Evolutionary conservation across 2,329 filamentous ascomycete genomes (phyloP), one percentile per base, ranked within the genome.

Genomic region (Leptosphaerulina australis): DNA sequence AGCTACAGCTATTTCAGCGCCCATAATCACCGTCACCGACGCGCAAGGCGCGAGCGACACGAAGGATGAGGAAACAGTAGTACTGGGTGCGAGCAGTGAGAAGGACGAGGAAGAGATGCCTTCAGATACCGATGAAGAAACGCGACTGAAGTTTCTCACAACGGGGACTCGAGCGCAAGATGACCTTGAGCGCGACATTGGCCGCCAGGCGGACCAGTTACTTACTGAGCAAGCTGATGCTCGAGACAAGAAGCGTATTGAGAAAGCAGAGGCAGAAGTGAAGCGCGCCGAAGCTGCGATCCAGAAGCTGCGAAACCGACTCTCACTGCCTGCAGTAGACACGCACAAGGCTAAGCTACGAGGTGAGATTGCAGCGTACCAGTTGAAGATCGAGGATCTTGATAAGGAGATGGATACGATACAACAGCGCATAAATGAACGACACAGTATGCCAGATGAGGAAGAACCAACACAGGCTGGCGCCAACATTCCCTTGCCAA

Each of bases 131-230:
- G 73, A 75, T 40, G 76, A 77, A 51, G 73, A 72, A 34, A 70
- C 74, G 7, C 68, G 74, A 12, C 61, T 79, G 10, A 67, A 68
- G 43, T 64, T 64, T 24, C 63, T 73, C 31, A 71, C 69, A n/a
- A 70, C 67, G 12, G 68, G 69, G 17, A 62, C 70, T n/a, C 85
- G 90, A 49, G 86, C 96, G 64, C 93, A 97, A 71, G 87, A 92
- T 75, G 92, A 97, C 51, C 77, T 97, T 15, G 93, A 97, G 72
- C 83, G 91, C 55, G 91, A 96, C 66, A 95, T 97, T 56, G 81
- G 83, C 21, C 79, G 80, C 34, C 82, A 87, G 75, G 84, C 84
- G 28, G 83, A 86, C 63, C 78, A 80, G 59, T 66, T 86, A 36
- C 77, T 87, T 35, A 77, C 76, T 6, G 81, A 85, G 62, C 83